phyloP scores from a whole-genome alignment of 345 rosid genomes.

The Aquilaria sinensis region DNA sequence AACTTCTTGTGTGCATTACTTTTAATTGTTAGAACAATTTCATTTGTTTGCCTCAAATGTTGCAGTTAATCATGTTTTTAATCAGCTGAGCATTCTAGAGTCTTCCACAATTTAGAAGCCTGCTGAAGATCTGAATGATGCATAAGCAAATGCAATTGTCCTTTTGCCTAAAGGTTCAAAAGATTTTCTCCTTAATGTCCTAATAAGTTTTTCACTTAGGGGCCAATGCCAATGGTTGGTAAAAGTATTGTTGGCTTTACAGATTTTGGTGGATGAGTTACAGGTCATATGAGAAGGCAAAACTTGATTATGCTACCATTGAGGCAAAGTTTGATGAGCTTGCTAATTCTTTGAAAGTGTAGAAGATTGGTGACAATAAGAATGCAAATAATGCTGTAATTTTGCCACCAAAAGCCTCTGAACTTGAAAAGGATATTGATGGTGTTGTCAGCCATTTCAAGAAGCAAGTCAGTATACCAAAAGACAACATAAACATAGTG shows the following conservation, averaged over 20 bases:
- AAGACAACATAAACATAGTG: too few relatives aligned
- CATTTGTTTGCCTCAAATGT: constrained; percentile 23
- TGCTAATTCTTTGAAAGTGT: constrained; percentile 19
- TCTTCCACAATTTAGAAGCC: constrained; percentile 20
- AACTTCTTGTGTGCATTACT: not conserved
- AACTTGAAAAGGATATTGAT: constrained; percentile 14
- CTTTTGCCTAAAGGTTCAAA: too few relatives aligned
- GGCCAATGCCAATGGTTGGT: too few relatives aligned
- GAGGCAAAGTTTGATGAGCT: constrained; percentile 13
- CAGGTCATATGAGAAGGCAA: constrained; percentile 42
- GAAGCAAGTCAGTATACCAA: too few relatives aligned
- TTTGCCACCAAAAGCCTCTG: too few relatives aligned
- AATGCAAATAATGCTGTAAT: too few relatives aligned
- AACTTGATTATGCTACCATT: constrained; percentile 16
- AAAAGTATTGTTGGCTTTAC: not conserved
- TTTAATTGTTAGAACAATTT: constrained; percentile 8
- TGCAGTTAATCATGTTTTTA: constrained; percentile 69
- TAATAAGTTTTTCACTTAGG: too few relatives aligned
- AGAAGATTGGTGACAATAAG: constrained; percentile 23
- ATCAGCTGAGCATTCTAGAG: constrained; percentile 29
- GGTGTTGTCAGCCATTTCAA: not conserved
- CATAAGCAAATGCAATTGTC: too few relatives aligned
- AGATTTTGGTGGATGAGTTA: constrained; percentile 24
- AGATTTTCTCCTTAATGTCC: too few relatives aligned
- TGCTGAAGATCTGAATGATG: not conserved